Conservation (phyloP, 108 stramenopile species). For the Epipyxis sp. region DNA sequence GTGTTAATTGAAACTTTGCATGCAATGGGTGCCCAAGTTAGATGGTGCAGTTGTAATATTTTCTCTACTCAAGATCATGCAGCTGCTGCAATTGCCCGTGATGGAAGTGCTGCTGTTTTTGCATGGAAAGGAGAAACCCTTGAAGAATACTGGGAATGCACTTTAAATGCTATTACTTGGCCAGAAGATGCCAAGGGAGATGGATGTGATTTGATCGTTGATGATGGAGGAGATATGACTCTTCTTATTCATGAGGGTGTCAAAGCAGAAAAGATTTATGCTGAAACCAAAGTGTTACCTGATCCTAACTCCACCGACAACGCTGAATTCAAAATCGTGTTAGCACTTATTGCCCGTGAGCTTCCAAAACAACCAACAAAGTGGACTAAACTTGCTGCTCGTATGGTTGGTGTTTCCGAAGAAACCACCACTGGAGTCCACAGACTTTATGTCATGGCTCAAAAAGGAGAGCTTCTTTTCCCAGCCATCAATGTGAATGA, state of each 20-base stretch:
- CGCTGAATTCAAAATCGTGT: constrained; percentile 98
- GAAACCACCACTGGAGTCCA: constrained; percentile 99
- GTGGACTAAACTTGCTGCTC: constrained; percentile 93
- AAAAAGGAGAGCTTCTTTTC: constrained; percentile 91
- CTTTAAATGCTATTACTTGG: constrained; percentile 93
- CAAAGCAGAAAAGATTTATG: constrained; percentile 95
- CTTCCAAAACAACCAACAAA: constrained; percentile 87
- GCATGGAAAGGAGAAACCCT: constrained; percentile 99
- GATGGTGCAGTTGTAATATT: constrained; percentile 99
- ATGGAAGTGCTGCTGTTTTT: constrained; percentile 94
- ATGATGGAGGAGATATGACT: constrained; percentile 99
- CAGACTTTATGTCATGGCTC: constrained; percentile 99
- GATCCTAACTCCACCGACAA: constrained; percentile 95
- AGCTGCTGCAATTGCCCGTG: constrained; percentile 97
- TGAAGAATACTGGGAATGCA: constrained; percentile 99
- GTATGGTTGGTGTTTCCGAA: constrained; percentile 96
- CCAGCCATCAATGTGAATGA: constrained; percentile 99
- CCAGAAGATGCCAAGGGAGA: constrained; percentile 94
- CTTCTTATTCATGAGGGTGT: constrained; percentile 99
- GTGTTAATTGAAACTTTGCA: constrained; percentile 98
- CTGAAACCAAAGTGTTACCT: constrained; percentile 92
- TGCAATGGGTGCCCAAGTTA: constrained; percentile 89
- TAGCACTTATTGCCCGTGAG: constrained; percentile 93
- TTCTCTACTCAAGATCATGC: constrained; percentile 99
- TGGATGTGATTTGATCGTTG: constrained; percentile 96